Evolutionary conservation across 345 rosid genomes (phyloP), one percentile per base, ranked within the genome.

Genomic region (Eucalyptus cloeziana): DNA sequence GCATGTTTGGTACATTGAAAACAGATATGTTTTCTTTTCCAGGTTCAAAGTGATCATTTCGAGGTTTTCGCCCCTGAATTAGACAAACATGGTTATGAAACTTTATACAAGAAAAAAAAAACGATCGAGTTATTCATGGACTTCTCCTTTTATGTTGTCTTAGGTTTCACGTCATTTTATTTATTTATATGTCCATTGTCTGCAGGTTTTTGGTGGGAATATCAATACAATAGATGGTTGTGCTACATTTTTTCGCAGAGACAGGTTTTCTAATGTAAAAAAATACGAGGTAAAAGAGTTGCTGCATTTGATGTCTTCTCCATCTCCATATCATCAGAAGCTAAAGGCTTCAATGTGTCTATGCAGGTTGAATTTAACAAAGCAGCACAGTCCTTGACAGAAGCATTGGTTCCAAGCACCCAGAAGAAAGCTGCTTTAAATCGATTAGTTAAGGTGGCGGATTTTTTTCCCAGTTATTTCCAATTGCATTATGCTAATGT

Each of bases 331-430:
- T 51, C 60, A 86, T 86, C 56, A 25, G 69, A 43, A 45, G 49
- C 45, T 56, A 40, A 54, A 60, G 50, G 67, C 44, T 6, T 62
- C 19, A 5, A 31, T 85, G 22, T 19, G 17, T 86, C 54, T 64
- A 31, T 91, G 91, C 92, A 98, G 99, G 99, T 98, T 94, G 99
- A 98, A 89, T 98, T 98, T 92, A 98, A 97, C 89, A 98, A 96
- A 91, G 99, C 99, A 92, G 99, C 99, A 44, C 99, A 98, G 91
- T 98, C 99, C 87, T 92, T 98, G 94, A 97, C 99, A 11, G 99
- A 97, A 87, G 99, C 96, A 85, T 92, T 95, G 58, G 94, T 97
- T 87, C 99, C 97, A 91, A 91, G 92, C 90, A 88, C 95, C 44
- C 99, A 98, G 93, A 96, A 96, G 94, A 98, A 95, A 93, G 88